Evolutionary conservation across 2,329 filamentous ascomycete species (phyloP), one percentile per base, ranked within the genome.

Genomic region (Trichoderma brevicompactum): DNA sequence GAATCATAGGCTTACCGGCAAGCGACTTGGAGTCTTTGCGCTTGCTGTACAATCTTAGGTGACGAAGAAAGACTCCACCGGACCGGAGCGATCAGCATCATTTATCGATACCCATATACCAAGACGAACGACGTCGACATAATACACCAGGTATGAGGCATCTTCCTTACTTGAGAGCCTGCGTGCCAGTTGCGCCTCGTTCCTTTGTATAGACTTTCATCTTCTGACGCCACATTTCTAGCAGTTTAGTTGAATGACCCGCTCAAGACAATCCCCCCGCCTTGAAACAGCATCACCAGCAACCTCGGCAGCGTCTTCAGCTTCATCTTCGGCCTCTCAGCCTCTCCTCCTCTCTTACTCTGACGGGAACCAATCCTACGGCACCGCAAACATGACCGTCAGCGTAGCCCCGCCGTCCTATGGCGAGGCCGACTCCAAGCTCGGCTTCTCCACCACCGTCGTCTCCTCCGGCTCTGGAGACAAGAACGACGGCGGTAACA

Each of bases 11-110:
- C 73, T 69, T 65, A 72, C 69, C 78, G 76, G 83, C 84, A 83
- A 78, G 85, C 85, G 85, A 87, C 85, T 87, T 87, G 71, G 77
- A 84, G 85, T 87, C 85, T 87, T 87, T 87, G 85, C 85, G 85
- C 83, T 87, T 87, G 85, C 83, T 85, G 71, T 71, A 73, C 71
- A 23, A 13, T 23, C 65, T 55, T 65, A 53, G 79, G 80, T 75
- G 80, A 80, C 76, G 79, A 75, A 84, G 82, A 87, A 87, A 87
- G 84, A 86, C 84, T 84, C 75, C 65, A 56, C 23, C 12, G 48
- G 41, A 8, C 36, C 28, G n/a, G 40, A 62, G 44, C 32, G 32
- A 28, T 53, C 28, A 34, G 28, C 34, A 64, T 64, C 52, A 32
- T 49, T 15, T 58, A 46, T 17, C 48, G 38, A 5, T 36, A 36